A percentile compares a stretch with the other conserved stretches of the same genome.
Evolutionary conservation across 768 basidiomycete genomes (phyloP).

Genomic region (Dentipellis fragilis): DNA sequence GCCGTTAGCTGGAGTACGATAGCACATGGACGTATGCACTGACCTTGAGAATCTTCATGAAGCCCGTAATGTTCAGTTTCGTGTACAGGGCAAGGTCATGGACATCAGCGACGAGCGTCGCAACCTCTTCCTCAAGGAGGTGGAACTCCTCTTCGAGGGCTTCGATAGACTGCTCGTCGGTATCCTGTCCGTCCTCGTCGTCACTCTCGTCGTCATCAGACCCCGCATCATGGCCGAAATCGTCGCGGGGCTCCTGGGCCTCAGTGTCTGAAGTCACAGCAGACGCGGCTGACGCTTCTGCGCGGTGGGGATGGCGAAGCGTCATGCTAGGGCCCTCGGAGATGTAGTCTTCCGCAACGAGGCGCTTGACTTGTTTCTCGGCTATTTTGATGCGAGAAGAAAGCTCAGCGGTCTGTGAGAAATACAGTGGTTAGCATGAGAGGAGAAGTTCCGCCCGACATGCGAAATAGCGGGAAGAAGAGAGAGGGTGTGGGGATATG

Average conservation of each 20-base stretch:
- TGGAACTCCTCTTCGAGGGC: conserved; percentile 82
- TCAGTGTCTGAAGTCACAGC: conserved; percentile 14
- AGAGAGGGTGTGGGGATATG: not conserved
- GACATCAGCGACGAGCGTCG: conserved; percentile 86
- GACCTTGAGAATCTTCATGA: conserved; percentile 96
- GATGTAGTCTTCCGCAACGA: conserved; percentile 51
- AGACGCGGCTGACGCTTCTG: conserved; percentile 10
- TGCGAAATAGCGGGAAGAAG: not conserved
- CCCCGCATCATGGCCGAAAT: conserved; percentile 42
- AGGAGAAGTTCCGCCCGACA: not conserved
- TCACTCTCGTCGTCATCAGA: conserved; percentile 57
- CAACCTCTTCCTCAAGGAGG: conserved; percentile 87
- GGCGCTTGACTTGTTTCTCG: conserved; percentile 68
- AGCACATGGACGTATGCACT: conserved; percentile 6
- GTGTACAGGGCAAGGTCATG: conserved; percentile 90
- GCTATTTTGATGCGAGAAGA: conserved; percentile 73
- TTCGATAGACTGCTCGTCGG: conserved; percentile 48
- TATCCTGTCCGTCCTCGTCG: conserved; percentile 36
- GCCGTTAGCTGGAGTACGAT: not conserved
- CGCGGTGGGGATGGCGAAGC: conserved; percentile 2
- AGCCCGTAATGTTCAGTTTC: conserved; percentile 96
- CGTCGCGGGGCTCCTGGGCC: conserved; percentile 30
- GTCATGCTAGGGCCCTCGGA: conserved; percentile 1
- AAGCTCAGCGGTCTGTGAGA: conserved; percentile 64
- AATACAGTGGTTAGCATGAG: not conserved